phyloP scores from a whole-genome alignment of 768 basidiomycete genomes.

The Tricholoma terreum region DNA sequence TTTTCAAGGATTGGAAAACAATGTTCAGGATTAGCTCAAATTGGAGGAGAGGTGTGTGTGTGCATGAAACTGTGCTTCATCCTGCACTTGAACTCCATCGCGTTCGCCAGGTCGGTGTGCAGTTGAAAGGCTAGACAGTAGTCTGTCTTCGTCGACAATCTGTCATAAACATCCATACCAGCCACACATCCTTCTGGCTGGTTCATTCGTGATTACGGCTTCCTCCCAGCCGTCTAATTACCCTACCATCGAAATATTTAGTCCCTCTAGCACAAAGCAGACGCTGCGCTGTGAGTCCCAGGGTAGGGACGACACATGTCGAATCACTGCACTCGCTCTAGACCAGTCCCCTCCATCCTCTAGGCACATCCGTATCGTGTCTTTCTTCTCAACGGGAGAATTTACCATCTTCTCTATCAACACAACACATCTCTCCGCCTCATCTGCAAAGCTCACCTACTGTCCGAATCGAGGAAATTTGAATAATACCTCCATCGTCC shows the following conservation, averaged over 20 bases:
- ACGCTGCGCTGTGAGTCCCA: conserved; percentile 44
- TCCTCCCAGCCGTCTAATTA: conserved; percentile 36
- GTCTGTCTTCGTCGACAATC: conserved; percentile 5
- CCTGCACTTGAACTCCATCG: neutral
- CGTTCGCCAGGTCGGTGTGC: conserved; percentile 59
- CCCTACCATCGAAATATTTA: conserved; percentile 38
- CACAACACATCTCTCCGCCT: conserved; percentile 39
- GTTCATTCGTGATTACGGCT: conserved; percentile 56
- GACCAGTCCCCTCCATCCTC: conserved; percentile 67
- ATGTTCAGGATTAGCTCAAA: conserved; percentile 85
- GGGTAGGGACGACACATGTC: conserved; percentile 23
- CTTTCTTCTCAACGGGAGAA: conserved; percentile 68
- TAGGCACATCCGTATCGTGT: conserved; percentile 44
- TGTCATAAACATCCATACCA: conserved; percentile 12
- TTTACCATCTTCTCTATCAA: conserved; percentile 58
- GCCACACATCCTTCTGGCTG: conserved; percentile 55
- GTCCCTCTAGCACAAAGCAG: conserved; percentile 31
- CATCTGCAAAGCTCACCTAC: conserved; percentile 47
- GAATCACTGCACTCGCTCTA: conserved; percentile 64
- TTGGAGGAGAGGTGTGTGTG: conserved; percentile 76
- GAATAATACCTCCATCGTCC: conserved; percentile 48
- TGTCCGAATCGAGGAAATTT: conserved; percentile 39
- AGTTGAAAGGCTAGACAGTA: conserved; percentile 35
- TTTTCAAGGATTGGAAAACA: conserved; percentile 72
- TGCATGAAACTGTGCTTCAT: conserved; percentile 6